Percentiles rank a stretch among this genome's conserved stretches.
Conservation (phyloP, 495 filamentous ascomycete genomes). For the Podospora pseudocomata region DNA sequence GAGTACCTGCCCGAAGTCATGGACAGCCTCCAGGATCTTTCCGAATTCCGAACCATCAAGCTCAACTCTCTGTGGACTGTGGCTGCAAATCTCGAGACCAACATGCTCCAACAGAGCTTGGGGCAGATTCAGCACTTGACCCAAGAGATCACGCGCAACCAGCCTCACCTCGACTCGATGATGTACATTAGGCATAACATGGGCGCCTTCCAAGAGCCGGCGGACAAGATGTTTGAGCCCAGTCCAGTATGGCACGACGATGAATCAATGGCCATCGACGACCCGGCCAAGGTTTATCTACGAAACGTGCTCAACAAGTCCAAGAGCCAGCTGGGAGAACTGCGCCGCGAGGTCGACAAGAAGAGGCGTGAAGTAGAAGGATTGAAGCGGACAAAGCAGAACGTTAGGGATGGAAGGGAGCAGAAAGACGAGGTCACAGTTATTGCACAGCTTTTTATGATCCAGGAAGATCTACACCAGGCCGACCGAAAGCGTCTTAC, state of each 20-base stretch:
- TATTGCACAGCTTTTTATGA: conserved; percentile 67
- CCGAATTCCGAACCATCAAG: conserved; percentile 77
- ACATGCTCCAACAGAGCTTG: conserved; percentile 65
- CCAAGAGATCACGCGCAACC: conserved; percentile 82
- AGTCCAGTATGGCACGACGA: conserved; percentile 98
- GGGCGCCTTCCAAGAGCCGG: conserved; percentile 72
- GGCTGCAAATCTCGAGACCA: conserved; percentile 72
- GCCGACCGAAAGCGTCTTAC: conserved; percentile 81
- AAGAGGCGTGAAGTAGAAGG: conserved; percentile 79
- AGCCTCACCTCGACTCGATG: conserved; percentile 83
- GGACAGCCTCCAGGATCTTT: conserved; percentile 86
- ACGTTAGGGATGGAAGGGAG: conserved; percentile 74
- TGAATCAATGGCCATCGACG: conserved; percentile 74
- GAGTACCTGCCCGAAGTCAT: conserved; percentile 93
- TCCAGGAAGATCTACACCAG: conserved; percentile 82
- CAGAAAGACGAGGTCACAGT: conserved; percentile 79
- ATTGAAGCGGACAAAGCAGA: conserved; percentile 65
- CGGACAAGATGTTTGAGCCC: conserved; percentile 82
- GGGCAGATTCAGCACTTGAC: conserved; percentile 66
- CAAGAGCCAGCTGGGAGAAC: conserved; percentile 71
- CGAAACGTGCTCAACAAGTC: conserved; percentile 89
- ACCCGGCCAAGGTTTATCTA: conserved; percentile 80
- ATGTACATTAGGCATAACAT: conserved; percentile 97
- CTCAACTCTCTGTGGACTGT: conserved; percentile 82
- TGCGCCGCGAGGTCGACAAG: conserved; percentile 76